Evolutionary conservation across 306 rosid genomes (phyloP), one percentile per base, ranked within the genome.

Genomic region (Mimosa bimucronata): DNA sequence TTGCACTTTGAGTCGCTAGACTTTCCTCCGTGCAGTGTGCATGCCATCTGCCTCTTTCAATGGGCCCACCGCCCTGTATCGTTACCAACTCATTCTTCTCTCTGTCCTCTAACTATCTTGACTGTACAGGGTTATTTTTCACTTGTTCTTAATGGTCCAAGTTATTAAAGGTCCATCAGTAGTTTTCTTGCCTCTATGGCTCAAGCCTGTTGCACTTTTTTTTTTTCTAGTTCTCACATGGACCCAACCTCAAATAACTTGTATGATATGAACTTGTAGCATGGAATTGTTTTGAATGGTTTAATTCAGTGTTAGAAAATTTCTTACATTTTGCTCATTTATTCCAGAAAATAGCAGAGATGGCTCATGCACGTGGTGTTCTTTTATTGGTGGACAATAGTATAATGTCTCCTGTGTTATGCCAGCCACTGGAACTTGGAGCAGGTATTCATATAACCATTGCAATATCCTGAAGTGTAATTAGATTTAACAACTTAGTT

Each of bases 341-440:
- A 34, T 80, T 83, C 82, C 89, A 95, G 98, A 91, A 87, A 95
- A 92, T 95, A 83, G 86, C 88, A 48, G 91, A 82, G 80, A 75
- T 95, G 77, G 91, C 97, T 74, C 98, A 91, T 89, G 89, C 90
- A 73, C 92, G 86, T 64, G 94, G 87, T 53, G 94, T 97, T 80
- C 86, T 90, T 67, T 76, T 95, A 81, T 48, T 92, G 89, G 98
- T 92, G 79, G 98, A 95, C 89, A 94, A 92, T 79, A 94, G 94
- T 83, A 94, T 94, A 85, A 85, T 95, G 98, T 91, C 98, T 21
- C 98, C 98, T 73, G 94, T 92, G 69, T 87, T 95, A 85, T 95
- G 94, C 53, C 87, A 66, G 71, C 98, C 98, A 53, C 75, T 95
- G 87, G 94, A 91, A 83, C 90, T 92, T 79, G 98, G 97, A 89